These are phyloP conservation scores for Xanthoconium purpureum DNA, from an alignment of 768 basidiomycete species.

Conservation along the genomic window DNA sequence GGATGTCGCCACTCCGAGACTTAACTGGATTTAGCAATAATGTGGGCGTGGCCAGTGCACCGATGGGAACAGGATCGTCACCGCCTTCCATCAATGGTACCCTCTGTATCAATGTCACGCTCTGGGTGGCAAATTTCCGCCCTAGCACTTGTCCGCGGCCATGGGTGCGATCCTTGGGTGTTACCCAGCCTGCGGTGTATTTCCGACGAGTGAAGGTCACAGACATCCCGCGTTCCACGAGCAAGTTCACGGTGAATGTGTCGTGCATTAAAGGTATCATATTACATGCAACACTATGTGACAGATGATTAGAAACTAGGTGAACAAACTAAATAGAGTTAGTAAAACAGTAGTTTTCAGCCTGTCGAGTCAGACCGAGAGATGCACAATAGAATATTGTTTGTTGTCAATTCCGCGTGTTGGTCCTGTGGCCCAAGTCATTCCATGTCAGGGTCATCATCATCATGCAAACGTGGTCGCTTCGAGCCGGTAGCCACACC, in stretches of 20 bases:
- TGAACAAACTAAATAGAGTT: constrained; percentile 31
- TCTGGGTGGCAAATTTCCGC: constrained; percentile 26
- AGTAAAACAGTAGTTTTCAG: constrained; percentile 30
- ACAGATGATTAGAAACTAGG: constrained; percentile 33
- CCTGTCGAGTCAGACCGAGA: constrained; percentile 23
- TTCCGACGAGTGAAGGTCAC: constrained; percentile 11
- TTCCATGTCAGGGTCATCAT: constrained; percentile 51
- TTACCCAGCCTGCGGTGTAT: constrained; percentile 5
- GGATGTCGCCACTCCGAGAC: constrained; percentile 81
- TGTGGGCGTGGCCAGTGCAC: constrained; percentile 23
- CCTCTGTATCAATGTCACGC: constrained; percentile 13
- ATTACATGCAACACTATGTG: constrained; percentile 38
- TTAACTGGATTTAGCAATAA: constrained; percentile 41
- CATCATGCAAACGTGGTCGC: constrained; percentile 48
- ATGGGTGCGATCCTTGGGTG: constrained; percentile 4
- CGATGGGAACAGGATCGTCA: constrained; percentile 29
- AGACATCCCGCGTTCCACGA: not conserved
- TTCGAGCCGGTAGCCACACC: constrained; percentile 38
- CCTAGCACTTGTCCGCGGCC: constrained; percentile 25
- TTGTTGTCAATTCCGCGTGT: constrained; percentile 18
- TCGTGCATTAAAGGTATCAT: constrained; percentile 35
- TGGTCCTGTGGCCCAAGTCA: constrained; percentile 15
- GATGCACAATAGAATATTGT: constrained; percentile 31
- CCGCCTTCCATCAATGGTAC: constrained; percentile 21
- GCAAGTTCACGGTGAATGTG: constrained; percentile 12